Conservation (phyloP, 148 eudicot species). For the Rhododendron simsii region DNA sequence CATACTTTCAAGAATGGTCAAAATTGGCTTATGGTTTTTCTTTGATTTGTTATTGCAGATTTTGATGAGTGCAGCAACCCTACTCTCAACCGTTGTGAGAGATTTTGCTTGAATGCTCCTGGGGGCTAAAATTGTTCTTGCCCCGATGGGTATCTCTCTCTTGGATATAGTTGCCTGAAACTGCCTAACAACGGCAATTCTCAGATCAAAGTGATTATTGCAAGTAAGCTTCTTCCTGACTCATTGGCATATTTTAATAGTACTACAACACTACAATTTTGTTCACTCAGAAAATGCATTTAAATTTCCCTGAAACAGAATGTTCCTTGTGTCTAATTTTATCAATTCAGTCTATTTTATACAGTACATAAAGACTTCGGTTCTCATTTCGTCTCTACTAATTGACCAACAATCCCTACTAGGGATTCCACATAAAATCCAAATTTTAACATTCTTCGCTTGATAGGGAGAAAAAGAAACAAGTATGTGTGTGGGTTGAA, state of each 20-base stretch:
- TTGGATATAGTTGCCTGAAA: neutral
- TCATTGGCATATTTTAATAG: no score
- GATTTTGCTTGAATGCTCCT: neutral
- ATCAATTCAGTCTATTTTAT: no score
- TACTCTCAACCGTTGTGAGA: neutral
- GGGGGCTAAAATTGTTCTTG: neutral
- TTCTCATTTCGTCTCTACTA: neutral
- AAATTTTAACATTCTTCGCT: neutral
- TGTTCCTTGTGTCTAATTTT: no score
- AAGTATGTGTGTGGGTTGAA: no score
- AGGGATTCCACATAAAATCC: neutral
- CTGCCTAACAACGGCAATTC: neutral
- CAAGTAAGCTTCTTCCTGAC: no score
- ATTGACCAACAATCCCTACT: neutral
- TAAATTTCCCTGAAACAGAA: no score
- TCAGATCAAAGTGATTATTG: neutral
- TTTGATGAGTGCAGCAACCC: neutral
- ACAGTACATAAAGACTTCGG: neutral
- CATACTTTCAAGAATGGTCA: no score
- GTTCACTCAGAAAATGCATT: no score
- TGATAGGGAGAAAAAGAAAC: neutral
- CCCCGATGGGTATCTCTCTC: no score
- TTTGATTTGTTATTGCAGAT: neutral
- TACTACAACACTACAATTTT: no score
- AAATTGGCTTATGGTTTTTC: neutral